Evolutionary conservation across 257 asterid species (phyloP), one percentile per base, ranked within the genome.

Genomic region (Ehretia macrophylla): DNA sequence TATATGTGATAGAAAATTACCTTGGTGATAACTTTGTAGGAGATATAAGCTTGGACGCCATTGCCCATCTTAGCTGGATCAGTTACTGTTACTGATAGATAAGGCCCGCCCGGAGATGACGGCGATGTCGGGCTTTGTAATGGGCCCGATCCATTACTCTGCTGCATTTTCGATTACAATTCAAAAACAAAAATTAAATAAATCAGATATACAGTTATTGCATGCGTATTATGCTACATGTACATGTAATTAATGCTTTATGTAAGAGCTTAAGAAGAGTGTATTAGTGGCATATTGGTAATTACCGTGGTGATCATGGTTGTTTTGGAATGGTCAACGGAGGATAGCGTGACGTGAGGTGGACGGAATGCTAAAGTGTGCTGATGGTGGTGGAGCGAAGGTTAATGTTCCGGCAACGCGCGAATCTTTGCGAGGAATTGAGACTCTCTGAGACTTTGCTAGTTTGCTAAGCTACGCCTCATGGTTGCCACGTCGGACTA

Each of bases 51-150:
- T 84, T 93, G 99, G 68, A 93, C 99, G 56, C 99, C 96, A 62
- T 78, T 89, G 23, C 96, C 99, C 99, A 93, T 89, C 66, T 93
- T 93, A 76, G 99, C 97, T 48, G 97, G 97, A 85, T 89, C 99
- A 35, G 87, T 72, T 22, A 93, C 96, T n/a, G 95, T 85, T 8
- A 89, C 97, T 16, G 82, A 77, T 39, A 93, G 57, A 71, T 66
- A 83, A 59, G 89, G 96, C 47, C 47, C 47, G 16, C 74, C 65
- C 52, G 76, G 88, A 22, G 95, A 80, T 32, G 85, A 66, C 58
- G 95, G 83, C 11, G 99, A 89, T 86, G 95, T 85, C 64, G 99
- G 97, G 87, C 92, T 86, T 70, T 78, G 94, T 37, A 73, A 54
- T 54, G 73, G 62, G 47, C 47, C 47, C 60, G 96, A 86, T 76